Percentiles rank a stretch among this genome's conserved stretches.
These are phyloP conservation scores for Trichoderma aggressivum DNA, from an alignment of 2,329 filamentous ascomycete species.

Conservation along the genomic window DNA sequence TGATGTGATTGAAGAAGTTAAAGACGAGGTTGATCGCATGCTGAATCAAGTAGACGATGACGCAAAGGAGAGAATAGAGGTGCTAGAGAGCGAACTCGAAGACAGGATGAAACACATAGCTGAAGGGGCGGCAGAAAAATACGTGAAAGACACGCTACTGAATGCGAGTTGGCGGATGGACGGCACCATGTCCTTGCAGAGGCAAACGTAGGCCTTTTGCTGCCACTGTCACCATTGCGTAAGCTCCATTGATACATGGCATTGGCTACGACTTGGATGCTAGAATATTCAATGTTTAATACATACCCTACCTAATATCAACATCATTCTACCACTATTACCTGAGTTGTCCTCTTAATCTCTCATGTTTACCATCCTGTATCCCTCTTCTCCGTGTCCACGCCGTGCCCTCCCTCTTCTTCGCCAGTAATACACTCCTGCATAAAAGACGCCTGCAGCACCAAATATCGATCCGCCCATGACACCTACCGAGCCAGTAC, in stretches of 20 bases:
- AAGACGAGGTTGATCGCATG: not conserved
- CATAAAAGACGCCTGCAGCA: not conserved
- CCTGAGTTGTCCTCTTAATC: not conserved
- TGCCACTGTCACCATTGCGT: not conserved
- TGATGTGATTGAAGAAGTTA: not conserved
- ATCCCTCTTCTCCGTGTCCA: not conserved
- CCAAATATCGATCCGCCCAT: constrained; percentile 1
- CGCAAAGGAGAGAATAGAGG: not conserved
- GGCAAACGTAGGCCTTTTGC: not conserved
- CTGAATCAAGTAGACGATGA: not conserved
- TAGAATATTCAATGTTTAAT: not conserved
- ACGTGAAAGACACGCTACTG: not conserved
- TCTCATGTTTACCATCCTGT: constrained; percentile 1
- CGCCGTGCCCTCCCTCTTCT: not conserved
- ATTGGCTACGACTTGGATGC: not conserved
- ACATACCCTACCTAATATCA: not conserved
- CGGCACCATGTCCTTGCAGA: not conserved
- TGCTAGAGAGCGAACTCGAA: not conserved
- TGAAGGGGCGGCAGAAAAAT: not conserved
- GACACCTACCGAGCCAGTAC: not conserved
- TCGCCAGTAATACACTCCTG: not conserved
- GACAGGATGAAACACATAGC: not conserved
- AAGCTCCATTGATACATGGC: not conserved
- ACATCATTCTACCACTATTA: not conserved
- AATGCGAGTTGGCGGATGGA: not conserved